Conservation (phyloP, 176 grass and related monocot genomes). For the Cocos nucifera region DNA sequence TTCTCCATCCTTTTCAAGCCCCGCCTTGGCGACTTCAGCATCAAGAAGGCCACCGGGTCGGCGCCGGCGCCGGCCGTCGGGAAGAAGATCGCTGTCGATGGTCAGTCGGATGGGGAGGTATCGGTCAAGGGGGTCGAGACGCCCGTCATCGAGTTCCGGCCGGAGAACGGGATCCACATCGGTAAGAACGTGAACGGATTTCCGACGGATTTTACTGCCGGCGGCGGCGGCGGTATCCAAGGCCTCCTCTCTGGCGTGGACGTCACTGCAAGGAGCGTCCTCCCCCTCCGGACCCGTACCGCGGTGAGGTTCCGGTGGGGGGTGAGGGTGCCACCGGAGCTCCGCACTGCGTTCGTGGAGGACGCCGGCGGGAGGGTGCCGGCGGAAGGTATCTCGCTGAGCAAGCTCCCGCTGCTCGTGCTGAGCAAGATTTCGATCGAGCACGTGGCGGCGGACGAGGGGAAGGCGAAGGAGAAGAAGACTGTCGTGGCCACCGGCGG, state of each 20-base stretch:
- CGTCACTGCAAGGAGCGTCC: constrained; percentile 6
- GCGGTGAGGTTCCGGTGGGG: constrained; percentile 18
- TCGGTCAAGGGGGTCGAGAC: background rate
- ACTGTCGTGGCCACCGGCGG: background rate
- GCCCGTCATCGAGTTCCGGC: background rate
- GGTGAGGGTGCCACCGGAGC: constrained; percentile 1
- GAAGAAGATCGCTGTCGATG: background rate
- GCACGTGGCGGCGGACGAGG: background rate
- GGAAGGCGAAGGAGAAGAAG: background rate
- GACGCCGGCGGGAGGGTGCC: background rate
- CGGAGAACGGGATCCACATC: background rate
- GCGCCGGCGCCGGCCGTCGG: background rate
- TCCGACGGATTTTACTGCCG: background rate
- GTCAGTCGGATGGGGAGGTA: background rate
- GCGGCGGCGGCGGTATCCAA: background rate
- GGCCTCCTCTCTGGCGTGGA: constrained; percentile 9
- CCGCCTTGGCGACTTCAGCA: constrained; percentile 18
- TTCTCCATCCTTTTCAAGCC: constrained; percentile 23
- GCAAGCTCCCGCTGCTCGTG: constrained; percentile 10
- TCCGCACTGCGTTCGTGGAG: background rate
- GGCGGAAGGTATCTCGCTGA: background rate
- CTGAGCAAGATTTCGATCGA: constrained; percentile 15
- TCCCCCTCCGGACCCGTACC: constrained; percentile 14
- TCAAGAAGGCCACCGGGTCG: constrained; percentile 16
- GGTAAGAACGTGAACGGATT: background rate